These are phyloP conservation scores for Glycine tomentella DNA, from an alignment of 306 rosid genomes.

Conservation along the genomic window DNA sequence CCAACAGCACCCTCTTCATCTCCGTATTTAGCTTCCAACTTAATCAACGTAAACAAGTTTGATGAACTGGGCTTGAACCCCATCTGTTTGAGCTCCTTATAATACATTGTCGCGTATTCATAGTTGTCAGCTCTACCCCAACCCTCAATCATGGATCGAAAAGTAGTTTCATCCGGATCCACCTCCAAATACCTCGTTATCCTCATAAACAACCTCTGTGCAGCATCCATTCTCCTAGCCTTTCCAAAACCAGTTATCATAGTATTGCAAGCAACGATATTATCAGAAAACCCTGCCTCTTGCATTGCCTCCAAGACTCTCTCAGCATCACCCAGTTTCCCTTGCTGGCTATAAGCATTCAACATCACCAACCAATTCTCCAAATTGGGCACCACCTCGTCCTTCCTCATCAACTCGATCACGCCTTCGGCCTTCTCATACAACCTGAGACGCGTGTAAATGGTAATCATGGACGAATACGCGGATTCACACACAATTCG, in stretches of 20 bases:
- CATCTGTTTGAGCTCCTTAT: slow-evolving; percentile 61
- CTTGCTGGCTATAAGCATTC: slow-evolving; percentile 84
- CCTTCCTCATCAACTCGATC: slow-evolving; percentile 62
- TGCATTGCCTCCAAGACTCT: slow-evolving; percentile 58
- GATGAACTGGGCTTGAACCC: slow-evolving; percentile 80
- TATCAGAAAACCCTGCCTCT: slow-evolving; percentile 64
- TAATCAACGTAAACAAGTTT: slow-evolving; percentile 77
- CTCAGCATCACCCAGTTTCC: slow-evolving; percentile 79
- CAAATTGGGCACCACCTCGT: slow-evolving; percentile 55
- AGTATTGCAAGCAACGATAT: slow-evolving; percentile 79
- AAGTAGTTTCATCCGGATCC: slow-evolving; percentile 86
- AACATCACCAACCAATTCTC: slow-evolving; percentile 82
- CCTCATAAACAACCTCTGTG: slow-evolving; percentile 64
- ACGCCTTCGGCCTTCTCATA: slow-evolving; percentile 72
- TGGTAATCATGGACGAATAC: slow-evolving; percentile 79
- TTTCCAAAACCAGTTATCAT: slow-evolving; percentile 93
- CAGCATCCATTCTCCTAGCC: slow-evolving; percentile 76
- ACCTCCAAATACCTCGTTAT: slow-evolving; percentile 54
- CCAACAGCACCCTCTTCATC: slow-evolving; percentile 69
- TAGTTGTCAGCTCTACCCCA: slow-evolving; percentile 87
- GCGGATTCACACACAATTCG: slow-evolving; percentile 73
- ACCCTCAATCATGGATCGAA: slow-evolving; percentile 95
- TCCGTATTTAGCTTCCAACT: slow-evolving; percentile 74
- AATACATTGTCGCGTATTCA: slow-evolving; percentile 62
- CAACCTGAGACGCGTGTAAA: slow-evolving; percentile 68